Percentiles rank a stretch among this genome's conserved stretches.
Evolutionary conservation across 2,329 filamentous ascomycete species (phyloP).

Genomic region (Tricladium varicosporioides): DNA sequence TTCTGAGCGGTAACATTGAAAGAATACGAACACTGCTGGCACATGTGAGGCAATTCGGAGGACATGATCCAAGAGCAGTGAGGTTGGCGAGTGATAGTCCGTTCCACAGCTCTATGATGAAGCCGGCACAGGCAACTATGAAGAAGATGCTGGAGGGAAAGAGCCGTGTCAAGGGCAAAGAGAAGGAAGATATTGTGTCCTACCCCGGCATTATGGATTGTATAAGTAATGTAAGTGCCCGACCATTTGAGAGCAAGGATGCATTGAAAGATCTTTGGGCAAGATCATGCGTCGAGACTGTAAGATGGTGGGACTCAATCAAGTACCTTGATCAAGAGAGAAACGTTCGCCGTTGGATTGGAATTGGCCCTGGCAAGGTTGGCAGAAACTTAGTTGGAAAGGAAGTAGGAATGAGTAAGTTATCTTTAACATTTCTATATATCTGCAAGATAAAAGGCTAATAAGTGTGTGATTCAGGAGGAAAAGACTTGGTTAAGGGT

Average conservation of each 20-base stretch:
- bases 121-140: constrained; percentile 76
- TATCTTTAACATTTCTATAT: no score
- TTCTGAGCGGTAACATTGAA: constrained; percentile 82
- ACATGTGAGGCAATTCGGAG: constrained; percentile 84
- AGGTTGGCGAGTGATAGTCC: constrained; percentile 83
- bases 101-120: constrained; percentile 92
- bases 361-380: constrained; percentile 91
- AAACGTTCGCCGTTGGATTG: constrained; percentile 81
- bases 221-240: constrained; percentile 81
- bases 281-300: constrained; percentile 83
- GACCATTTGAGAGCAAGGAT: constrained; percentile 70
- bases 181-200: constrained; percentile 63
- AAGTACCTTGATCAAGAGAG: constrained; percentile 82
- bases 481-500: constrained; percentile 75
- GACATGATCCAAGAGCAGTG: constrained; percentile 87
- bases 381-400: constrained; percentile 92
- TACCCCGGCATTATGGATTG: constrained; percentile 77
- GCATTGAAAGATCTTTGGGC: constrained; percentile 79
- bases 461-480: constrained; percentile 26
- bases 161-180: constrained; percentile 51
- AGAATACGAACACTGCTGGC: constrained; percentile 78
- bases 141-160: constrained; percentile 60
- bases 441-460: no score
- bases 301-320: constrained; percentile 93
- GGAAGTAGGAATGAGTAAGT: constrained; percentile 76